A percentile compares a stretch with the other conserved stretches of the same genome.
Evolutionary conservation across 2,329 filamentous ascomycete genomes (phyloP).

Genomic region (Hypoxylon sp.): DNA sequence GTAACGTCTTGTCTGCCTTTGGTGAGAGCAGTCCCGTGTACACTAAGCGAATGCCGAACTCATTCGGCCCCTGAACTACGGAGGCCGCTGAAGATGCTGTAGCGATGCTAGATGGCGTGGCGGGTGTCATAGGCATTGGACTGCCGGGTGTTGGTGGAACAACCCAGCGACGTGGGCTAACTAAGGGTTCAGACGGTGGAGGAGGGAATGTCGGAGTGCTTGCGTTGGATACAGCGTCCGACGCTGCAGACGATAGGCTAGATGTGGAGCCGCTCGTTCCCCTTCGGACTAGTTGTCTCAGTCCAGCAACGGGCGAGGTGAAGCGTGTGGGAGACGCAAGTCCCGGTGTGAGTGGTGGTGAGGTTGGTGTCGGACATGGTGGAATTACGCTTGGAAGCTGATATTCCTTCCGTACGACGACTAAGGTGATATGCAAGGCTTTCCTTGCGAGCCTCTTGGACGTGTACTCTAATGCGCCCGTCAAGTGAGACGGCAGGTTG

Average conservation of each 20-base stretch:
- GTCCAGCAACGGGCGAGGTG: conserved; percentile 53
- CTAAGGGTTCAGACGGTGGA: conserved; percentile 37
- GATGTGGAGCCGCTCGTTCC: conserved; percentile 55
- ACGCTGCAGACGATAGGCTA: conserved; percentile 52
- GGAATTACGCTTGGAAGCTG: conserved; percentile 63
- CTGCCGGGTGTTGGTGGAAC: conserved; percentile 57
- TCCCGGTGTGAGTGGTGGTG: conserved; percentile 53
- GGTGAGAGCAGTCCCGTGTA: conserved; percentile 63
- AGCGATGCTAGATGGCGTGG: conserved; percentile 57
- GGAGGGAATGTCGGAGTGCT: conserved; percentile 47
- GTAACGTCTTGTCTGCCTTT: conserved; percentile 64
- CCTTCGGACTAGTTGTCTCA: conserved; percentile 60
- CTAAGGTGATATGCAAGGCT: conserved; percentile 69
- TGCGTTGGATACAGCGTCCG: conserved; percentile 40
- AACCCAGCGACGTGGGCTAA: conserved; percentile 51
- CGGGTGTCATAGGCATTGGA: conserved; percentile 64
- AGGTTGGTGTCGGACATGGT: conserved; percentile 53
- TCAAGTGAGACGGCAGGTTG: conserved; percentile 69
- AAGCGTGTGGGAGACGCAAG: conserved; percentile 53
- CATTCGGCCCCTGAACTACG: conserved; percentile 55
- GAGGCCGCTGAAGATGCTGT: conserved; percentile 55
- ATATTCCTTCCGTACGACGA: conserved; percentile 70
- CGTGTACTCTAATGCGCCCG: conserved; percentile 70
- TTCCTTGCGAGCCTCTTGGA: conserved; percentile 70
- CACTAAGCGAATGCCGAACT: conserved; percentile 67